Base-by-base conservation (phyloP, 345 rosid genomes). In the Pugionium cornutum region DNA sequence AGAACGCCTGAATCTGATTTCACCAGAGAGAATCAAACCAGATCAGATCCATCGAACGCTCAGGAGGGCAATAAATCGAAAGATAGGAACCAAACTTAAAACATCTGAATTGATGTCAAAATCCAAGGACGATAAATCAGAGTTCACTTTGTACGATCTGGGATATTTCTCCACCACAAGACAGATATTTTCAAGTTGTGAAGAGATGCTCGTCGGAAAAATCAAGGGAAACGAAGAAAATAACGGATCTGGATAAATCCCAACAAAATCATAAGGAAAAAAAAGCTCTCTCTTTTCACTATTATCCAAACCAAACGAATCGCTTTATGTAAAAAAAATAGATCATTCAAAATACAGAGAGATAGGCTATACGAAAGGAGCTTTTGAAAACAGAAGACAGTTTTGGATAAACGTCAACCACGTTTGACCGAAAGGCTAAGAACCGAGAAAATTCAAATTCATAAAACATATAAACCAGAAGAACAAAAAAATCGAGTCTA, bases 1-100 rank as follows among this genome's bases (percentile, higher is more conserved):
- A 77, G 85, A 81, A 81, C 83, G 77, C 82, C 89, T 80, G 5
- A 67, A 56, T 40, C 68, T 68, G 68, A 18, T 18, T 18, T 55
- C 36, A 34, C 25, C 47, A 41, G 10, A 27, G 1, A 47, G 26
- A 60, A 1, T 6, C 54, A 10, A 60, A 65, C 18, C 34, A 52
- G 31, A 72, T 72, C 60, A 50, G 55, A 49, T 40, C 65, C 43
- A 47, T 6, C 29, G 29, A 33, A 66, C 4, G 33, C 27, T 33
- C 43, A 2, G 18, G 11, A 64, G 26, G 39, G 39, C 26, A 25
- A 43, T 37, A 49, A 7, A 58, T 11, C 8, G 7, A 18, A 18
- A 18, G 18, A 18, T 18, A 18, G 18, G 18, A 18, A 18, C 18
- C 18, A 18, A 18, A 18, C 18, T 18, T 18, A 18, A 18, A 18